These are phyloP conservation scores for Leucosporidium creatinivorum DNA, from an alignment of 768 basidiomycete species.

Conservation along the genomic window DNA sequence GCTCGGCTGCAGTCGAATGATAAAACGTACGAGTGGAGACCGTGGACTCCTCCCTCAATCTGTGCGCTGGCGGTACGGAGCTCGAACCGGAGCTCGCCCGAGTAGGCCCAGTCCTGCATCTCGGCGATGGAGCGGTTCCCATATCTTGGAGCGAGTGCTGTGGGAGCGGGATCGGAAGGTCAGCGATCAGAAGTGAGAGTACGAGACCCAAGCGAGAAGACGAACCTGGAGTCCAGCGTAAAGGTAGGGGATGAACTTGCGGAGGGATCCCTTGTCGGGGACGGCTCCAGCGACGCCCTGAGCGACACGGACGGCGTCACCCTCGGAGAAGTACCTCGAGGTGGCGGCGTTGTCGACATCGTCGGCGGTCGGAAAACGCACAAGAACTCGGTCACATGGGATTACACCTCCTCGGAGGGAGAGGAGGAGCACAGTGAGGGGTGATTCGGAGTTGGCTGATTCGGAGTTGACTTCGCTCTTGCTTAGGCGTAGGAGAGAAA, in stretches of 20 bases:
- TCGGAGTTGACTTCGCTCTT: no score
- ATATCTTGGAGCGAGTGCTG: constrained; percentile 95
- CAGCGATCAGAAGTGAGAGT: not conserved
- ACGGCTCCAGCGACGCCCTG: constrained; percentile 90
- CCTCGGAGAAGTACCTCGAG: constrained; percentile 89
- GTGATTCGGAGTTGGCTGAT: no score
- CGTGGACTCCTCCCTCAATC: constrained; percentile 91
- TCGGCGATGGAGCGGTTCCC: constrained; percentile 64
- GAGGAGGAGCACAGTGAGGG: no score
- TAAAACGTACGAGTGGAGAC: constrained; percentile 75
- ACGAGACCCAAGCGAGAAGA: constrained; percentile 45
- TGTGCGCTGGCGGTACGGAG: constrained; percentile 89
- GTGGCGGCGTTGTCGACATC: constrained; percentile 72
- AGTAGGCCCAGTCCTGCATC: constrained; percentile 59
- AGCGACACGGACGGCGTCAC: constrained; percentile 87
- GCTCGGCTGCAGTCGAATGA: not conserved
- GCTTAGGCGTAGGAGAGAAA: no score
- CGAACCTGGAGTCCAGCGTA: constrained; percentile 41
- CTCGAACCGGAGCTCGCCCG: constrained; percentile 75
- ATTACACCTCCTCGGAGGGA: no score
- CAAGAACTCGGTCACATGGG: no score
- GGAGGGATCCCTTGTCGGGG: constrained; percentile 91
- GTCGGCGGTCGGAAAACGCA: constrained; percentile 49
- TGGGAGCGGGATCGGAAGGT: not conserved
- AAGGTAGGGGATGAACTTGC: constrained; percentile 70